Percentiles rank a stretch among this genome's conserved stretches.
Conservation (phyloP, 768 basidiomycete species). For the Stropharia rugosoannulata region DNA sequence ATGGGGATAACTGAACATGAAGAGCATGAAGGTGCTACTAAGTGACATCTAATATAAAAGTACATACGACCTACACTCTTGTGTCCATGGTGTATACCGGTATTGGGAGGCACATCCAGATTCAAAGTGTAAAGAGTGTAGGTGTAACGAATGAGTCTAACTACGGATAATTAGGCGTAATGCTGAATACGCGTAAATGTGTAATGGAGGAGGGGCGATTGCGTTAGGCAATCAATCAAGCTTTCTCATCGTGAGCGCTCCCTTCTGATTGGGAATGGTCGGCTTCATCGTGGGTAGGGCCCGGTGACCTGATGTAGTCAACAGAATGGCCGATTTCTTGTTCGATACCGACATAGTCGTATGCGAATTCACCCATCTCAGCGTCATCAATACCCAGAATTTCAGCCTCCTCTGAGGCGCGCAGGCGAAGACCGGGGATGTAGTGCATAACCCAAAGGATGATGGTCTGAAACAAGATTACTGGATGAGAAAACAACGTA, state of each 20-base stretch:
- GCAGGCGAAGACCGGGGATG: constrained; percentile 78
- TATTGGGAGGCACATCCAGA: too few species aligned
- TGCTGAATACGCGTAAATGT: too few species aligned
- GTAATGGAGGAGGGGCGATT: neutral
- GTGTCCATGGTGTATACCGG: too few species aligned
- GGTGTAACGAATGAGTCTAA: too few species aligned
- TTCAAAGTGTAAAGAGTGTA: too few species aligned
- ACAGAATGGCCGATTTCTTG: constrained; percentile 44
- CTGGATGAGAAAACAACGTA: neutral
- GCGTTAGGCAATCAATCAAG: neutral
- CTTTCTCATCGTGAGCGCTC: constrained; percentile 2
- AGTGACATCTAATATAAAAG: too few species aligned
- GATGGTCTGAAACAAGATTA: constrained; percentile 47
- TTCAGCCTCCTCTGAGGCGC: constrained; percentile 62
- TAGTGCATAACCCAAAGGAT: constrained; percentile 89
- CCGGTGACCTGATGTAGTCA: constrained; percentile 7
- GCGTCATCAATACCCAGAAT: constrained; percentile 87
- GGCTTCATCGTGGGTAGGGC: neutral
- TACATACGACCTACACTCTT: too few species aligned
- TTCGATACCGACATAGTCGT: constrained; percentile 83
- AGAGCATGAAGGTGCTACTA: too few species aligned
- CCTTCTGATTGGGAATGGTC: neutral
- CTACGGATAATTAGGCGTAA: too few species aligned
- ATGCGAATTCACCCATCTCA: constrained; percentile 89
- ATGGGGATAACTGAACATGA: too few species aligned